Conservation (phyloP, 73 alveolate species). For the Durusdinium trenchii region DNA sequence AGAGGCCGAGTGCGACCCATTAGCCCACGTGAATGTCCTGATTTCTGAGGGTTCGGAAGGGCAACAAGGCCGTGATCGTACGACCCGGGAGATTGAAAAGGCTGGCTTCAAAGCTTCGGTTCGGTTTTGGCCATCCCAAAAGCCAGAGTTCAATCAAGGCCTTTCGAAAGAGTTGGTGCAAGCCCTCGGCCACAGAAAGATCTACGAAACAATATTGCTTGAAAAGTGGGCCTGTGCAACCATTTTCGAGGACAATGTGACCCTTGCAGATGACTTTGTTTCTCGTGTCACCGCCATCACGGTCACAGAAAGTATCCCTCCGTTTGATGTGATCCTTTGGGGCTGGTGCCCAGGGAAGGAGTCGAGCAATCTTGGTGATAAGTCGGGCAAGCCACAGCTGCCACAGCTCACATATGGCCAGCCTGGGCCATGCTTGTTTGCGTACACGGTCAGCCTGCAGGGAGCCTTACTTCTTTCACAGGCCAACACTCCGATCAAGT, state of each 20-base stretch:
- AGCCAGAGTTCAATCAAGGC: not conserved
- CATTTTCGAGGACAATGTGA: slow-evolving; percentile 64
- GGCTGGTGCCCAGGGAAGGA: not conserved
- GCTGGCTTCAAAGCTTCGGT: slow-evolving; percentile 7
- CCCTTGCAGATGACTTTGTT: slow-evolving; percentile 40
- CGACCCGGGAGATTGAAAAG: slow-evolving; percentile 26
- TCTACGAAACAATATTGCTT: slow-evolving; percentile 13
- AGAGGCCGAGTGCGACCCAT: slow-evolving; percentile 48
- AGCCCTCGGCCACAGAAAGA: slow-evolving; percentile 4
- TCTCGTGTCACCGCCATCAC: not conserved
- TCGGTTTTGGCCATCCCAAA: slow-evolving; percentile 53
- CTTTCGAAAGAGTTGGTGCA: not conserved
- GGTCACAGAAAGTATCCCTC: slow-evolving; percentile 56
- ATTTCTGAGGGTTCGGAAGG: slow-evolving; percentile 32
- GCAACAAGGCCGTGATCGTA: slow-evolving; percentile 27
- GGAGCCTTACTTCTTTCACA: slow-evolving; percentile 35
- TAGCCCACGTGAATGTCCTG: not conserved
- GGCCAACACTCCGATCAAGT: not conserved
- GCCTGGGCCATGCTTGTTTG: slow-evolving; percentile 34
- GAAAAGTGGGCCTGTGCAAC: slow-evolving; percentile 77
- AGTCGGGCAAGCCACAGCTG: not conserved
- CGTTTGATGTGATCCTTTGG: slow-evolving; percentile 51
- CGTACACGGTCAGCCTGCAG: slow-evolving; percentile 65
- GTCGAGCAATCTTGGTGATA: not conserved
- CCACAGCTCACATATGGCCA: slow-evolving; percentile 31